Evolutionary conservation across 1,139 yeast species (phyloP).

Genomic region (Yamadazyma dushanensis): DNA sequence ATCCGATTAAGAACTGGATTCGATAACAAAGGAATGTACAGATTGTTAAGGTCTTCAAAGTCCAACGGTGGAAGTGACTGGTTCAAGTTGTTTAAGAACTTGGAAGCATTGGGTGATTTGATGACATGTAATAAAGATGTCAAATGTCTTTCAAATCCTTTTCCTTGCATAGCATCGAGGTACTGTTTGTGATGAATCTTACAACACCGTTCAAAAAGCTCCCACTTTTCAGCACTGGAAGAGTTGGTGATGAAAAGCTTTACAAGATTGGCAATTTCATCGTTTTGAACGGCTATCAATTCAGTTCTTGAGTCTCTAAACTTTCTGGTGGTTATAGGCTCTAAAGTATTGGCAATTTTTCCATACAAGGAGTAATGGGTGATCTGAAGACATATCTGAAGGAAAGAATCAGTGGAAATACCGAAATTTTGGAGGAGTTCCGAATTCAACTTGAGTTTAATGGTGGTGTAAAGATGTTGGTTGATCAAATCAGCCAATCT

Average conservation of each 20-base stretch:
- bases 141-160: slow-evolving; percentile 72
- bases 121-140: slow-evolving; percentile 56
- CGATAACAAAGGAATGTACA: slow-evolving; percentile 53
- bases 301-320: slow-evolving; percentile 71
- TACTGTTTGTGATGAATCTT: slow-evolving; percentile 50
- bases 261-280: slow-evolving; percentile 51
- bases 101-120: slow-evolving; percentile 29
- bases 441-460: slow-evolving; percentile 41
- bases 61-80: slow-evolving; percentile 31
- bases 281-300: slow-evolving; percentile 63
- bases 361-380: slow-evolving; percentile 77
- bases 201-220: slow-evolving; percentile 52
- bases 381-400: slow-evolving; percentile 68
- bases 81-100: slow-evolving; percentile 43
- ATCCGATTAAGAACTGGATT: slow-evolving; percentile 53
- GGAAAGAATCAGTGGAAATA: slow-evolving; percentile 62
- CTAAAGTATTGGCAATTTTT: slow-evolving; percentile 62
- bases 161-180: slow-evolving; percentile 55
- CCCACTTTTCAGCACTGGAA: slow-evolving; percentile 49
- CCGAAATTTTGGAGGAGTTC: slow-evolving; percentile 51
- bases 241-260: slow-evolving; percentile 60
- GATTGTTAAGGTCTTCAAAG: slow-evolving; percentile 15
- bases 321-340: slow-evolving; percentile 71
- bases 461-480: slow-evolving; percentile 61
- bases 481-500: slow-evolving; percentile 72